These are phyloP conservation scores for Amphibolis antarctica DNA, from an alignment of 106 monocot genomes.

Conservation along the genomic window DNA sequence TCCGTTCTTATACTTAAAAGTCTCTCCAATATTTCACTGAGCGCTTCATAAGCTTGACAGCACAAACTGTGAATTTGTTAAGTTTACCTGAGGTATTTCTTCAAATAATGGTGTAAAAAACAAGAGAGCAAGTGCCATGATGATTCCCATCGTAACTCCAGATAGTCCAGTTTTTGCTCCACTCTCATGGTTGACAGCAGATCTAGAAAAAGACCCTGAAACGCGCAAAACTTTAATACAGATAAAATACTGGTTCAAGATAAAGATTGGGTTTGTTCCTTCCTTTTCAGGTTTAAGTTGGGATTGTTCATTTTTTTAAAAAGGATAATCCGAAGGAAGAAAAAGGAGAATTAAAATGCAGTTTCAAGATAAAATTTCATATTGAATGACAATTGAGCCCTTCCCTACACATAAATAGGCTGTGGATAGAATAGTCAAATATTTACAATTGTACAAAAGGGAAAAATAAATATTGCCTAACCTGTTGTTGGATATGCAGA, in stretches of 20 bases:
- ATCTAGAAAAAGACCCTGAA: slow-evolving; percentile 95
- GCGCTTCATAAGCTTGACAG: no score
- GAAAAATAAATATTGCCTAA: slow-evolving; percentile 13
- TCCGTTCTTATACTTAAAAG: no score
- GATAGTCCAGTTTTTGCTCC: slow-evolving; percentile 90
- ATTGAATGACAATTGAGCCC: neutral
- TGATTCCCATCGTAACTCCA: slow-evolving; percentile 80
- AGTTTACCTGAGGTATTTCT: slow-evolving; percentile 89
- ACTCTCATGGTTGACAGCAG: slow-evolving; percentile 98
- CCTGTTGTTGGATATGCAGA: slow-evolving; percentile 85
- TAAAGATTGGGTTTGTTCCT: no score
- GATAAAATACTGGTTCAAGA: neutral
- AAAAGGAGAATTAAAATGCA: no score
- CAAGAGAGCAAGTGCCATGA: slow-evolving; percentile 80
- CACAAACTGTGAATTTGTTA: neutral
- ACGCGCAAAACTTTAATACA: neutral
- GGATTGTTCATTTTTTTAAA: no score
- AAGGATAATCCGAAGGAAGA: no score
- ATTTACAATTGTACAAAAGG: neutral
- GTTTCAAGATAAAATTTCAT: neutral
- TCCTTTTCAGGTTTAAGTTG: no score
- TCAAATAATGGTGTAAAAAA: slow-evolving; percentile 91
- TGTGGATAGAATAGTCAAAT: neutral
- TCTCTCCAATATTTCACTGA: no score
- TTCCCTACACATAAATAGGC: no score